Evolutionary conservation across 345 rosid species (phyloP), one percentile per base, ranked within the genome.

Genomic region (Murraya paniculata): DNA sequence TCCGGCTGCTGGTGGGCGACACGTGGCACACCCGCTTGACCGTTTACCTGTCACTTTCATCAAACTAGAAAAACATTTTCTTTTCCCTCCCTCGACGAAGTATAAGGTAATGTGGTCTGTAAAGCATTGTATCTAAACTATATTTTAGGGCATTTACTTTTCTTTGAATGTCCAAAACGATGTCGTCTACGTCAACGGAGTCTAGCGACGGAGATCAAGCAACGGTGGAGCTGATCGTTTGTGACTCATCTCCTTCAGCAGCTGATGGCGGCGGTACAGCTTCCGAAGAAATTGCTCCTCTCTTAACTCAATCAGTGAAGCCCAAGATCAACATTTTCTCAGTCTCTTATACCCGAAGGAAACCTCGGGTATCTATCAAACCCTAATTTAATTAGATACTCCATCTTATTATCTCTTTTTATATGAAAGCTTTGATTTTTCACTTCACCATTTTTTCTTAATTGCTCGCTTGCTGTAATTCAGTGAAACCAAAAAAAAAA

Each of bases 271-370:
- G 36, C 60, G 72, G 59, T 19, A 69, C 80, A 19, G 79, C 77
- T 57, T 89, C 87, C 58, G 95, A 86, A 68, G 98, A 95, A 83
- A 90, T 89, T 67, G 74, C 81, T 21, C 97, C 98, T 81, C 93
- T 93, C 39, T 68, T 95, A 76, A 85, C 72, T 56, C 92, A 82
- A 78, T 73, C 84, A 8, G 88, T 86, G 73, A 85, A 85, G 87
- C 97, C 98, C 72, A 93, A 89, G 82, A 77, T 92, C 89, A 91
- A 88, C 82, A 93, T 93, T 73, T 95, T 95, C 85, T 84, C 97
- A 41, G 61, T 90, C 76, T 86, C 93, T n/a, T 81, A 84, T 79
- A 77, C 94, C 67, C 92, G 94, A 31, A 84, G 90, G 83, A 90
- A 81, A 82, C 89, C 94, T 19, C 90, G 92, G 87, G 97, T 91